These are phyloP conservation scores for Kazachstania psychrophila DNA, from an alignment of 805 yeast genomes.

Conservation along the genomic window DNA sequence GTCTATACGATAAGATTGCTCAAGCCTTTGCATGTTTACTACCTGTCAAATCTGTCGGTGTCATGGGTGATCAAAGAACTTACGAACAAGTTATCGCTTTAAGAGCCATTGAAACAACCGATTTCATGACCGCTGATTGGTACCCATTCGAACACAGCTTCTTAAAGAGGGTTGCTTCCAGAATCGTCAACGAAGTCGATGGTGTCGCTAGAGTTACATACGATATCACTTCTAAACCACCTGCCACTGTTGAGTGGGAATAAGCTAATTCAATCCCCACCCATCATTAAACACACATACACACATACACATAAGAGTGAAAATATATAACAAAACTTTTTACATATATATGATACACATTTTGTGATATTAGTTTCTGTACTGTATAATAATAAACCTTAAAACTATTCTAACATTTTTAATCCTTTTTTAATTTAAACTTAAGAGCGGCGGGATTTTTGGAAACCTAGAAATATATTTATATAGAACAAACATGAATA, in stretches of 20 bases:
- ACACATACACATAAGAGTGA: too few species aligned
- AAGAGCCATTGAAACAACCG: conserved; percentile 95
- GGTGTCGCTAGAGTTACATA: conserved; percentile 99
- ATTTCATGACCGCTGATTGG: conserved; percentile 99
- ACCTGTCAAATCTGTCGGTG: conserved; percentile 98
- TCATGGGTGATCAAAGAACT: conserved; percentile 98
- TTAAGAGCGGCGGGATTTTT: too few species aligned
- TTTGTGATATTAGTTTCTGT: too few species aligned
- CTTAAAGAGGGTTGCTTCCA: conserved; percentile 84
- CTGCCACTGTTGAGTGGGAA: conserved; percentile 99
- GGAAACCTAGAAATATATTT: too few species aligned
- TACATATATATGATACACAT: too few species aligned
- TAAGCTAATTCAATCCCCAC: conserved; percentile 35
- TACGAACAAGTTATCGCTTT: conserved; percentile 98
- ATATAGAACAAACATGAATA: too few species aligned
- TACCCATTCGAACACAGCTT: conserved; percentile 83
- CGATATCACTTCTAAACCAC: conserved; percentile 98
- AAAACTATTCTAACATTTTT: too few species aligned
- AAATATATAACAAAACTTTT: too few species aligned
- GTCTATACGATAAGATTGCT: conserved; percentile 83
- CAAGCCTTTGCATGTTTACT: conserved; percentile 96
- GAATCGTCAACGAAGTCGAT: conserved; percentile 96
- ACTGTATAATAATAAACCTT: too few species aligned
- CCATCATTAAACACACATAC: not conserved
- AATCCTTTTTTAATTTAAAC: too few species aligned